Evolutionary conservation across 306 rosid genomes (phyloP).

Genomic region (Trichosanthes truncata): DNA sequence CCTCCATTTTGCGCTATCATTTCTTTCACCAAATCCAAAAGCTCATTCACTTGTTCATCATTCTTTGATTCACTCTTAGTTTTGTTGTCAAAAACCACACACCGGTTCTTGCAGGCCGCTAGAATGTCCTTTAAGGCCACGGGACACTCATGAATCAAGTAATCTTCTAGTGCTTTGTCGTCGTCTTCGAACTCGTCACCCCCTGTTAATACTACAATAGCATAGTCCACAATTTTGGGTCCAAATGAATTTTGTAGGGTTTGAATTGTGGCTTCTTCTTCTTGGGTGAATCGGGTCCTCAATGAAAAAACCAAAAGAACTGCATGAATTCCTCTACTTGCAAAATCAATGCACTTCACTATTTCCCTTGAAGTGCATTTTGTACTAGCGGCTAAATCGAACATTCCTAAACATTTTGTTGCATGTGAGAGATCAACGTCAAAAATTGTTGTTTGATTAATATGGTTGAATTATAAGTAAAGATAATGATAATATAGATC

Average conservation of each 20-base stretch:
- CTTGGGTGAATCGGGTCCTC: slow-evolving; percentile 57
- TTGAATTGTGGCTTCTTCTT: slow-evolving; percentile 53
- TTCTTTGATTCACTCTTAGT: slow-evolving; percentile 51
- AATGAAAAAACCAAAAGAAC: slow-evolving; percentile 60
- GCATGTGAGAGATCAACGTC: not conserved
- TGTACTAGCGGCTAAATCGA: slow-evolving; percentile 42
- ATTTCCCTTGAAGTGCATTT: slow-evolving; percentile 63
- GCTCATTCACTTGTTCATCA: slow-evolving; percentile 46
- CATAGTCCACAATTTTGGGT: slow-evolving; percentile 49
- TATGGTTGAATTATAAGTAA: too few species aligned
- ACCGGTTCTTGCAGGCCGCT: slow-evolving; percentile 40
- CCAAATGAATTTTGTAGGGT: slow-evolving; percentile 73
- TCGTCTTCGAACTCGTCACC: not conserved
- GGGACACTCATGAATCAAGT: slow-evolving; percentile 45
- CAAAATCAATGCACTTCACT: slow-evolving; percentile 62
- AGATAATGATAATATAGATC: too few species aligned
- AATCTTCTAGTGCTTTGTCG: slow-evolving; percentile 54
- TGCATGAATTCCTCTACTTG: slow-evolving; percentile 83
- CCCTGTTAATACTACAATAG: not conserved
- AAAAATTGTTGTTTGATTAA: not conserved
- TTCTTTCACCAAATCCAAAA: slow-evolving; percentile 44
- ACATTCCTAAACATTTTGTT: slow-evolving; percentile 36
- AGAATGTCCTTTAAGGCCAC: slow-evolving; percentile 59
- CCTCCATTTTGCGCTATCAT: slow-evolving; percentile 49
- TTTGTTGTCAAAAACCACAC: slow-evolving; percentile 77